These are phyloP conservation scores for Teratosphaeria zuluensis DNA, from an alignment of 2,329 filamentous ascomycete species.

Conservation along the genomic window DNA sequence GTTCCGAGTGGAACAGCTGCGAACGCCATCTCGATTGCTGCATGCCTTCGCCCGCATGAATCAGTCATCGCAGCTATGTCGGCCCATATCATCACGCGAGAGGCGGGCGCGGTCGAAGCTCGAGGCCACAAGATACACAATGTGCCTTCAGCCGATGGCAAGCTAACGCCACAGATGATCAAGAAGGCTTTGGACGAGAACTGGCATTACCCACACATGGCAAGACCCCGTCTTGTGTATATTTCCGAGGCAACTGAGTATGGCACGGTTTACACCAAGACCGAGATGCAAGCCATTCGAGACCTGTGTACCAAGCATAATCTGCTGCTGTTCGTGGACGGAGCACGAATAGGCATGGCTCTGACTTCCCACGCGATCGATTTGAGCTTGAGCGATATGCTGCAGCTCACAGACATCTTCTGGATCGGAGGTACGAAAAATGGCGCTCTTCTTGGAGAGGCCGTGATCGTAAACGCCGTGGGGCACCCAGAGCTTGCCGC, in stretches of 20 bases:
- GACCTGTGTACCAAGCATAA: background rate
- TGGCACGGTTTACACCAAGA: background rate
- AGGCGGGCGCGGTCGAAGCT: background rate
- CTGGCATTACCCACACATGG: background rate
- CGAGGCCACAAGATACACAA: background rate
- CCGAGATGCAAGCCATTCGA: background rate
- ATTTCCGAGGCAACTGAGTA: background rate
- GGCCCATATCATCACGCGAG: background rate
- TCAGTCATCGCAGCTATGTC: background rate
- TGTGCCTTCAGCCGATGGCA: background rate
- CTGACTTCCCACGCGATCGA: background rate
- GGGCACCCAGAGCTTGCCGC: background rate
- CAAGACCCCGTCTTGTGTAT: background rate
- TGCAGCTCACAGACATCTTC: background rate
- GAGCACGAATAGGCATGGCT: background rate
- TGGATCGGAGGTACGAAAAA: background rate
- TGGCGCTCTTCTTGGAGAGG: background rate
- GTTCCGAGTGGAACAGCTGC: background rate
- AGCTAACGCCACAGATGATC: background rate
- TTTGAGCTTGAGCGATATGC: background rate
- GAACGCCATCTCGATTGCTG: background rate
- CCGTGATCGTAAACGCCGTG: background rate
- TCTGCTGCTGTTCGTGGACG: background rate
- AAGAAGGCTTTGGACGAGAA: background rate
- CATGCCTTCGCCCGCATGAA: background rate